A percentile compares a stretch with the other conserved stretches of the same genome.
Conservation (phyloP, 179 eudicot species). For the Dionaea muscipula region DNA sequence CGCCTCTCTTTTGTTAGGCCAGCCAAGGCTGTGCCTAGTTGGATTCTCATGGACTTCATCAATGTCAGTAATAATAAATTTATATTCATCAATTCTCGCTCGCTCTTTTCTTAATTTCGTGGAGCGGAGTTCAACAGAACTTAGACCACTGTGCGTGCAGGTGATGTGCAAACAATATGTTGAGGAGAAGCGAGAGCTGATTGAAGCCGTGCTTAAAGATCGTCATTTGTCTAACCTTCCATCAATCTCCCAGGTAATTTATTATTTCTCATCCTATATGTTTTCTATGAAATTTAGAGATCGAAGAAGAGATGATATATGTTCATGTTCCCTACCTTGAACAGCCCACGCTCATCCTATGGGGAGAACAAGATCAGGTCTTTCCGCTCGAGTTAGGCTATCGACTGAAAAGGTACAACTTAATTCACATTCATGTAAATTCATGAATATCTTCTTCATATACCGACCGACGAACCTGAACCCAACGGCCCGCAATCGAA, state of each 20-base stretch:
- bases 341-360: constrained; percentile 58
- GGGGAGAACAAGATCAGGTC: constrained; percentile 82
- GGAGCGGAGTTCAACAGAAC: neutral
- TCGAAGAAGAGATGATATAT: neutral
- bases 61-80: neutral
- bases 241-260: constrained; percentile 34
- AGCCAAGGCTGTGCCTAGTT: constrained; percentile 32
- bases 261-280: neutral
- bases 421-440: neutral
- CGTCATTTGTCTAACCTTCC: constrained; percentile 37
- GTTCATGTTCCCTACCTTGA: neutral
- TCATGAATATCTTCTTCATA: too few species aligned
- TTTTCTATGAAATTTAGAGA: too few species aligned
- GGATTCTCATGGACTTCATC: constrained; percentile 18
- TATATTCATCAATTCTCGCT: neutral
- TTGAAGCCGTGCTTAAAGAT: constrained; percentile 30
- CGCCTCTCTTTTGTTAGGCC: constrained; percentile 49
- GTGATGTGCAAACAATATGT: constrained; percentile 34
- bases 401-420: constrained; percentile 47
- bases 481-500: too few species aligned
- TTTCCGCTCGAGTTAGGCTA: constrained; percentile 59
- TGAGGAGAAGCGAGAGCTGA: constrained; percentile 40
- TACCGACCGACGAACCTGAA: too few species aligned
- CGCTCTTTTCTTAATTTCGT: neutral
- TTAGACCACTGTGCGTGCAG: constrained; percentile 28